Evolutionary conservation across 306 rosid species (phyloP).

Genomic region (Trifolium fragiferum): DNA sequence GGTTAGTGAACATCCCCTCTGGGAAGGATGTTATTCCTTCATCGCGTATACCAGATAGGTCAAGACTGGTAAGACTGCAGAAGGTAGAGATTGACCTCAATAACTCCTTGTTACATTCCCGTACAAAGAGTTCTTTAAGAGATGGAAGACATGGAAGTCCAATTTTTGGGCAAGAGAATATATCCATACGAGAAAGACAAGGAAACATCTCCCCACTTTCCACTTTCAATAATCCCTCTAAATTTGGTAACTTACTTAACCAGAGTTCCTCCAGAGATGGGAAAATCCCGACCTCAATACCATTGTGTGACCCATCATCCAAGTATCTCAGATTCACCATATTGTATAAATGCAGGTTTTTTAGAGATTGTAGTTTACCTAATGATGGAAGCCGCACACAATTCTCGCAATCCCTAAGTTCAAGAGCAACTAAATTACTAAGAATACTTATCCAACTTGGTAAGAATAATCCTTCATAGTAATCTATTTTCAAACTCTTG

Average conservation of each 20-base stretch:
- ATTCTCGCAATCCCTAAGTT: too few relatives aligned
- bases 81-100: not conserved
- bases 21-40: conserved; percentile 5
- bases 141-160: conserved; percentile 16
- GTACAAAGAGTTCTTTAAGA: rapidly evolving
- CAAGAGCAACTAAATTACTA: too few relatives aligned
- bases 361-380: too few relatives aligned
- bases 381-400: too few relatives aligned
- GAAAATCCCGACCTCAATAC: too few relatives aligned
- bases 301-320: too few relatives aligned
- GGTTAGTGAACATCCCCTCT: not conserved
- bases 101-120: not conserved
- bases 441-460: too few relatives aligned
- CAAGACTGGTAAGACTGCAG: not conserved
- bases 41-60: not conserved
- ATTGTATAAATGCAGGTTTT: too few relatives aligned
- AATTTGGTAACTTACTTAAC: not conserved
- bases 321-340: too few relatives aligned
- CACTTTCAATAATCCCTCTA: conserved; percentile 10
- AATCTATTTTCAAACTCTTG: too few relatives aligned
- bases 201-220: not conserved
- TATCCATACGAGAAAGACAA: not conserved
- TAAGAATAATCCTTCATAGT: too few relatives aligned
- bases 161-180: not conserved
- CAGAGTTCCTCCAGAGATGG: too few relatives aligned